Evolutionary conservation across 495 filamentous ascomycete genomes (phyloP).

Genomic region (Annulohypoxylon bovei): DNA sequence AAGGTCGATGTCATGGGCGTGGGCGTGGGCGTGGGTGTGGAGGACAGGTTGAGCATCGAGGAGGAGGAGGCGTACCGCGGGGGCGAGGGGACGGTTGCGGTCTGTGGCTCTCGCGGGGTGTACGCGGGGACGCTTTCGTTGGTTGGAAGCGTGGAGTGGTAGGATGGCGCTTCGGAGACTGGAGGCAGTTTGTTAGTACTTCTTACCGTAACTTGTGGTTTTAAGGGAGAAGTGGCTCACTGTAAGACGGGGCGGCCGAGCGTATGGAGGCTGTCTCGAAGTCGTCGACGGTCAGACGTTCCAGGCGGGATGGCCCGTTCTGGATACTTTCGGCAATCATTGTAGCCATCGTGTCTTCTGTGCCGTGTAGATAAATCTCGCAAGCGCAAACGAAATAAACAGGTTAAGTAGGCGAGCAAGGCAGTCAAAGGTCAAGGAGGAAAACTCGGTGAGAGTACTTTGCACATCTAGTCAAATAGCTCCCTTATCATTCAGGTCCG

Average conservation of each 20-base stretch:
- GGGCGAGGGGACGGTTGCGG: constrained; percentile 18
- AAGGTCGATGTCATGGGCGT: constrained; percentile 42
- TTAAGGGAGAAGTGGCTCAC: constrained; percentile 44
- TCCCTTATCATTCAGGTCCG: constrained; percentile 34
- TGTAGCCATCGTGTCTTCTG: constrained; percentile 37
- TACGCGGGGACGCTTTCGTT: constrained; percentile 57
- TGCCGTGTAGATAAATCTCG: constrained; percentile 18
- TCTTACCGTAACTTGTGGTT: not conserved
- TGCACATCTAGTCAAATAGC: constrained; percentile 32
- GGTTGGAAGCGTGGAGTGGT: constrained; percentile 53
- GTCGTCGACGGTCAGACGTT: constrained; percentile 53
- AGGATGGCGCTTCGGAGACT: constrained; percentile 61
- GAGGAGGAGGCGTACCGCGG: constrained; percentile 18
- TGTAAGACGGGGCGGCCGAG: constrained; percentile 63
- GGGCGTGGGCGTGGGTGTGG: constrained; percentile 28
- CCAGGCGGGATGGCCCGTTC: constrained; percentile 41
- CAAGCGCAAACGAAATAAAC: constrained; percentile 11
- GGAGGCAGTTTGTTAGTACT: constrained; percentile 19
- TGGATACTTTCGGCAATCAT: constrained; percentile 46
- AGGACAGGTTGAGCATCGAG: constrained; percentile 34
- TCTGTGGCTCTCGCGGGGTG: constrained; percentile 46
- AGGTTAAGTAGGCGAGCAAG: constrained; percentile 9
- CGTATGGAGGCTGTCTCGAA: constrained; percentile 64
- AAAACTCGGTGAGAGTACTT: constrained; percentile 26
- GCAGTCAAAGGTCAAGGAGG: constrained; percentile 25